These are phyloP conservation scores for Passalora sequoiae DNA, from an alignment of 2,329 filamentous ascomycete genomes.

Conservation along the genomic window DNA sequence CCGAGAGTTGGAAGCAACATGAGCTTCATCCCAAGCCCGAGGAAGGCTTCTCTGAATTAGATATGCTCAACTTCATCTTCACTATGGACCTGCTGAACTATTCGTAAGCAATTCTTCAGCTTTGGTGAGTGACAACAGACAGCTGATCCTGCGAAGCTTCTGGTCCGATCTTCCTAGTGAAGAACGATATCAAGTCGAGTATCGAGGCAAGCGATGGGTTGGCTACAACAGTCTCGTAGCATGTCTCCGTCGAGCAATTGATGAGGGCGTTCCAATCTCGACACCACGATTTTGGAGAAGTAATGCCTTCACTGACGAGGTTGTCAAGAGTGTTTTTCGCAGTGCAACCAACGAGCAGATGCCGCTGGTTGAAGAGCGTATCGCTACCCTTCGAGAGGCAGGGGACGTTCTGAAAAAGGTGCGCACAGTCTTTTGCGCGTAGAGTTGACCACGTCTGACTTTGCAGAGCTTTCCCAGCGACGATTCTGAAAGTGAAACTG, in stretches of 20 bases:
- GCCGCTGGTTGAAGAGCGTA: slow-evolving; percentile 71
- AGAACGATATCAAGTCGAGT: slow-evolving; percentile 76
- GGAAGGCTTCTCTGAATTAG: slow-evolving; percentile 29
- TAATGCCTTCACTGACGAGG: slow-evolving; percentile 60
- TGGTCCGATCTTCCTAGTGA: slow-evolving; percentile 71
- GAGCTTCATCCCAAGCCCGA: slow-evolving; percentile 73
- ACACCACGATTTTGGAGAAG: slow-evolving; percentile 73
- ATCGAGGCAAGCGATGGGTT: slow-evolving; percentile 76
- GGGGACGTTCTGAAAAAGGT: slow-evolving; percentile 60
- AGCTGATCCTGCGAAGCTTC: slow-evolving; percentile 54
- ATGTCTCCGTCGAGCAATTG: slow-evolving; percentile 75
- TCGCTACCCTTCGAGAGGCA: slow-evolving; percentile 76
- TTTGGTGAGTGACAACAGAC: background rate
- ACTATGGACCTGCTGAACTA: slow-evolving; percentile 97
- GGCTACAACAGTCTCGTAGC: slow-evolving; percentile 95
- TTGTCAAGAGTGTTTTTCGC: slow-evolving; percentile 72
- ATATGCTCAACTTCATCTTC: slow-evolving; percentile 78
- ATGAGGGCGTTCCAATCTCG: slow-evolving; percentile 88
- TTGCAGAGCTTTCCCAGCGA: slow-evolving; percentile 17
- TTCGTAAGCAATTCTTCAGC: slow-evolving; percentile 37
- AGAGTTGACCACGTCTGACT: slow-evolving; percentile 10
- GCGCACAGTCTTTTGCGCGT: background rate
- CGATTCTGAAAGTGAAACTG: slow-evolving; percentile 11
- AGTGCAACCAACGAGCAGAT: slow-evolving; percentile 83
- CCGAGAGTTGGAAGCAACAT: slow-evolving; percentile 79